Evolutionary conservation across 2,329 filamentous ascomycete species (phyloP), one percentile per base, ranked within the genome.

Genomic region (Knufia petricola): DNA sequence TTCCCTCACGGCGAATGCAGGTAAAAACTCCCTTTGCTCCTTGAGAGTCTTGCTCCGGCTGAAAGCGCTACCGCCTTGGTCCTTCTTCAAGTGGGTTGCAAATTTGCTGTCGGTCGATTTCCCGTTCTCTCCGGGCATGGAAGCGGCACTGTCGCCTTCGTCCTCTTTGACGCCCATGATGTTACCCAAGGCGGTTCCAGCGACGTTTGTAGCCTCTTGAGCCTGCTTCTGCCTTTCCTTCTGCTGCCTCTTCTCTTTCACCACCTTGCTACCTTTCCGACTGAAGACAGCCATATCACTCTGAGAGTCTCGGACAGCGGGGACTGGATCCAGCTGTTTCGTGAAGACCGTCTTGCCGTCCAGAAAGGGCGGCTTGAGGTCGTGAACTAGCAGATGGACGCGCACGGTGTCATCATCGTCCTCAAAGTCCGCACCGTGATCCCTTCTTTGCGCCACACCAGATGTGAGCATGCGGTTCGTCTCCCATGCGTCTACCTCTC

Each of bases 211-310:
- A 4, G 92, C 90, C 61, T 96, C 85, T 63, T 95, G 88, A 0
- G 92, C 90, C 65, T 96, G 90, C 59, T 88, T 87, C 61, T 94
- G 87, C 36, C 92, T 79, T 64, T 98, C 92, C 54, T 89, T 84
- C 65, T 95, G 88, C 66, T 95, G 88, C 36, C 94, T 76, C 58
- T 84, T 82, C 59, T 98, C 92, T 60, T 85, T 86, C 10, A 98
- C 92, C 1, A 95, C 88, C 59, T 81, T 85, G 63, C 90, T 96
- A 1, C 92, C 92, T 64, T 95, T 95, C 37, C 90, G 79, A 68
- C 88, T 94, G 60, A 96, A 96, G 1, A 98, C 89, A 1, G 92
- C 92, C 92, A 98, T 95, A 62, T 98, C 92, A 63, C 94, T 98
- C 66, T 96, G 90, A 21, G 85, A 82, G 64, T 98, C 92, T 46